These are phyloP conservation scores for Ustilago curta DNA, from an alignment of 1,284 basidiomycete genomes.

Conservation along the genomic window DNA sequence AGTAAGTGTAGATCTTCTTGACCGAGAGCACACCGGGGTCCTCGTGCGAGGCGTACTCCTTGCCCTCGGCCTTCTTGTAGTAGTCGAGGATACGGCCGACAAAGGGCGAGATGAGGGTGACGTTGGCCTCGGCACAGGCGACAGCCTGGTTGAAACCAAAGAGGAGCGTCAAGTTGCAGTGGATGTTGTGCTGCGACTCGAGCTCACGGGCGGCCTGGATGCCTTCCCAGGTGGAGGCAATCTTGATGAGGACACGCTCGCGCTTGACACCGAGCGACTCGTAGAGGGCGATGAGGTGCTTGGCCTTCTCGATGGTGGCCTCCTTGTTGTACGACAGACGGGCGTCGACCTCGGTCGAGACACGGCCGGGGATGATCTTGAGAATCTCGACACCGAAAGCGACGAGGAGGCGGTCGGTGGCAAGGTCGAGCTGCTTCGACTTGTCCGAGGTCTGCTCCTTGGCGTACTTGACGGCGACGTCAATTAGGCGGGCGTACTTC, in stretches of 20 bases:
- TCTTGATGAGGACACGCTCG: slow-evolving; percentile 94
- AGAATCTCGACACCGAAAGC: slow-evolving; percentile 97
- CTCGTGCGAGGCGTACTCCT: slow-evolving; percentile 70
- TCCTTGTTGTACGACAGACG: slow-evolving; percentile 95
- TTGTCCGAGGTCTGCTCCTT: slow-evolving; percentile 77
- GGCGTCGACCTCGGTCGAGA: slow-evolving; percentile 99
- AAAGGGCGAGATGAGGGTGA: slow-evolving; percentile 98
- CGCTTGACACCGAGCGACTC: slow-evolving; percentile 88
- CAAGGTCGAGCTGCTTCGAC: slow-evolving; percentile 72
- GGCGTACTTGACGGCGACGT: slow-evolving; percentile 83
- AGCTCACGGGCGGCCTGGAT: slow-evolving; percentile 98
- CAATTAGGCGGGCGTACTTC: slow-evolving; percentile 85
- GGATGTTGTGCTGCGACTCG: slow-evolving; percentile 86
- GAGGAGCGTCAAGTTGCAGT: slow-evolving; percentile 97
- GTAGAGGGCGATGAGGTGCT: slow-evolving; percentile 93
- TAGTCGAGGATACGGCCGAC: slow-evolving; percentile 80
- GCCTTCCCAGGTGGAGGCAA: slow-evolving; percentile 99
- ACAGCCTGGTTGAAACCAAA: slow-evolving; percentile 99
- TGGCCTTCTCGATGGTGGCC: slow-evolving; percentile 83
- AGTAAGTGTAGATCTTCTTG: slow-evolving; percentile 93
- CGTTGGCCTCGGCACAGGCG: slow-evolving; percentile 96
- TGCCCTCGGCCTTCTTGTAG: slow-evolving; percentile 67
- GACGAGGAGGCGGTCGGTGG: slow-evolving; percentile 90
- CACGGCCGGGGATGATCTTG: slow-evolving; percentile 94
- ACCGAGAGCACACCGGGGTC: slow-evolving; percentile 99